These are phyloP conservation scores for Karstenula rhodostoma DNA, from an alignment of 2,329 filamentous ascomycete species.

Conservation along the genomic window DNA sequence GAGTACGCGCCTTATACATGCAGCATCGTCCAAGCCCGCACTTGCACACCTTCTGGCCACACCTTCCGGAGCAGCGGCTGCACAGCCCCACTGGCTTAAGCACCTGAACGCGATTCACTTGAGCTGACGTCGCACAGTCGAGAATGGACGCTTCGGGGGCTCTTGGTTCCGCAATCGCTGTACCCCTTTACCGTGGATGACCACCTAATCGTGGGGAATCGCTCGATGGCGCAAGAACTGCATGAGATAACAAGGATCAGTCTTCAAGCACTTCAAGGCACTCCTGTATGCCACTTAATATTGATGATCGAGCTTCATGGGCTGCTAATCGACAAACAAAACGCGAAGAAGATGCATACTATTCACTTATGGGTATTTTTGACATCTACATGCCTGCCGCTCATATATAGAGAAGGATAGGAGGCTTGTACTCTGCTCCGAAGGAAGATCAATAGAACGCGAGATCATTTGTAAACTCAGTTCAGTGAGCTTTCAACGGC, in stretches of 20 bases:
- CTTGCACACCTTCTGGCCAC: too few relatives aligned
- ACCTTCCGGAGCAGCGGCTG: too few relatives aligned
- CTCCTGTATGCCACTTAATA: slow-evolving; percentile 7
- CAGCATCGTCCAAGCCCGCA: too few relatives aligned
- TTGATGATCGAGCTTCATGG: slow-evolving; percentile 25
- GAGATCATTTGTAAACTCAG: too few relatives aligned
- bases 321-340: slow-evolving; percentile 19
- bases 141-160: slow-evolving; percentile 11
- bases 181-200: slow-evolving; percentile 17
- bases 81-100: too few relatives aligned
- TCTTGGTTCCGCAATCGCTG: slow-evolving; percentile 15
- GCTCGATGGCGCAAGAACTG: slow-evolving; percentile 9
- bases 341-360: slow-evolving; percentile 21
- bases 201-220: slow-evolving; percentile 11
- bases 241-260: slow-evolving; percentile 12
- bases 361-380: slow-evolving; percentile 24
- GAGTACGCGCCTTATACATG: too few relatives aligned
- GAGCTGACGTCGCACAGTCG: too few relatives aligned
- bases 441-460: too few relatives aligned
- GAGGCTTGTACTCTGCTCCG: slow-evolving; percentile 19
- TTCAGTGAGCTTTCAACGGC: too few relatives aligned
- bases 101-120: too few relatives aligned
- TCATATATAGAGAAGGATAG: slow-evolving; percentile 15
- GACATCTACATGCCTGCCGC: slow-evolving; percentile 14
- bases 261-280: slow-evolving; percentile 7